Conservation (phyloP, 2,329 filamentous ascomycete genomes). For the Nothophoma quercina region DNA sequence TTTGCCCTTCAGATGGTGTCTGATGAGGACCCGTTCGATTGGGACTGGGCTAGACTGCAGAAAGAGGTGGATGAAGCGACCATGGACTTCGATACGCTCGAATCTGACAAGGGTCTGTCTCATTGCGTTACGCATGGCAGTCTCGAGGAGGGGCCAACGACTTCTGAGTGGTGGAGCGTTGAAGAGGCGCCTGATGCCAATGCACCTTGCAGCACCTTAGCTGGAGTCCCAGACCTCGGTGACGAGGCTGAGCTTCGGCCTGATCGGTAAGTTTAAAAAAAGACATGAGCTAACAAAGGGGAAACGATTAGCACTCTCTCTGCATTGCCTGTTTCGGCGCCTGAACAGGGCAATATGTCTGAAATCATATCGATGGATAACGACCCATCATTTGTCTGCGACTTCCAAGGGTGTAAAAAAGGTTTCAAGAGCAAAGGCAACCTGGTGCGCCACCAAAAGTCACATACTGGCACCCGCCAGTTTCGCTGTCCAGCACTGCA, state of each 20-base stretch:
- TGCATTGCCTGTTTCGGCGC: too few species aligned
- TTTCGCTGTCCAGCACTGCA: constrained; percentile 16
- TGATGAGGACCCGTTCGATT: neutral
- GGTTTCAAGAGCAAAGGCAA: constrained; percentile 20
- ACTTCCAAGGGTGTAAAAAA: neutral
- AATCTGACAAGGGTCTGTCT: too few species aligned
- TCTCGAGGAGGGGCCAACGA: neutral
- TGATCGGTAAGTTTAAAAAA: constrained; percentile 34
- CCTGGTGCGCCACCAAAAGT: constrained; percentile 14
- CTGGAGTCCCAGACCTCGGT: neutral
- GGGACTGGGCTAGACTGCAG: constrained; percentile 4
- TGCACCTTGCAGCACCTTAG: neutral
- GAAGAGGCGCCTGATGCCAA: too few species aligned
- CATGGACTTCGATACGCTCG: too few species aligned
- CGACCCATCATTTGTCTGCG: neutral
- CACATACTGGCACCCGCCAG: constrained; percentile 1
- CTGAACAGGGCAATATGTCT: too few species aligned
- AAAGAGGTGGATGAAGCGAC: neutral
- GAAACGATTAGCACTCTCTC: constrained; percentile 3
- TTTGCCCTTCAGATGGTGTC: too few species aligned
- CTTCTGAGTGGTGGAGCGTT: too few species aligned
- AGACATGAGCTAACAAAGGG: constrained; percentile 31
- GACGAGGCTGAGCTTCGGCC: constrained; percentile 12
- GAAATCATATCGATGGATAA: too few species aligned
- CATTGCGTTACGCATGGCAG: neutral